Conservation (phyloP, 352 stramenopile genomes). For the Phytopythium kandeliae region DNA sequence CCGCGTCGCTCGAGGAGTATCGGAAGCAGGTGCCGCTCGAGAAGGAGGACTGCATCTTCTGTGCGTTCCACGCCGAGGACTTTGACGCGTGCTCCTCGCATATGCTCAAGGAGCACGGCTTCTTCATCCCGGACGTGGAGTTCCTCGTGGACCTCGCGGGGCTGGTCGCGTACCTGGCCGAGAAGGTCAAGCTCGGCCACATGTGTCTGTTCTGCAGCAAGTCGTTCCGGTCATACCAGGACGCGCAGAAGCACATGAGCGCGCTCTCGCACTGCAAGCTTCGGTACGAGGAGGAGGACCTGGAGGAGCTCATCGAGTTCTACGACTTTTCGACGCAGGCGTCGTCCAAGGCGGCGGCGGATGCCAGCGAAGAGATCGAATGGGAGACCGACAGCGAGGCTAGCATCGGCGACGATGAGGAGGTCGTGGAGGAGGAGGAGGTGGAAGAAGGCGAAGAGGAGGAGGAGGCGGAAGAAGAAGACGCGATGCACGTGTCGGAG, state of each 20-base stretch:
- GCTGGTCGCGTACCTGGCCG: conserved; percentile 89
- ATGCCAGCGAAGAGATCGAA: conserved; percentile 32
- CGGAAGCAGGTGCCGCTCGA: conserved; percentile 65
- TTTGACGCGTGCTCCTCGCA: conserved; percentile 78
- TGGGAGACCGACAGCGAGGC: conserved; percentile 81
- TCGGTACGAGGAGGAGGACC: conserved; percentile 87
- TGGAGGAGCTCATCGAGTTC: conserved; percentile 88
- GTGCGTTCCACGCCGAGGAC: conserved; percentile 43
- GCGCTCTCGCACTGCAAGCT: conserved; percentile 90
- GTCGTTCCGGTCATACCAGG: conserved; percentile 84
- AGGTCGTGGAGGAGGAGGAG: conserved; percentile 60
- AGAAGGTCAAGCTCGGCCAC: conserved; percentile 95
- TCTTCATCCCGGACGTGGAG: conserved; percentile 94
- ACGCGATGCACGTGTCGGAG: conserved; percentile 76
- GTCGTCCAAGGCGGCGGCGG: conserved; percentile 26
- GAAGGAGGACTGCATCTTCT: conserved; percentile 86
- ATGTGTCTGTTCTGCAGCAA: conserved; percentile 96
- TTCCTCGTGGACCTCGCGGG: conserved; percentile 89
- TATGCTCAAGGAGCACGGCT: conserved; percentile 93
- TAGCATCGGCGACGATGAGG: conserved; percentile 68
- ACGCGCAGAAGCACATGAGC: conserved; percentile 95
- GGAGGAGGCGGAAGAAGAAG: conserved; percentile 34
- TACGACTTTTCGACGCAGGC: conserved; percentile 87
- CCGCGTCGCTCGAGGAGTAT: conserved; percentile 67
- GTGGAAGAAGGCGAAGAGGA: conserved; percentile 35